These are phyloP conservation scores for Fusarium sp. DNA, from an alignment of 2,329 filamentous ascomycete genomes.

Conservation along the genomic window DNA sequence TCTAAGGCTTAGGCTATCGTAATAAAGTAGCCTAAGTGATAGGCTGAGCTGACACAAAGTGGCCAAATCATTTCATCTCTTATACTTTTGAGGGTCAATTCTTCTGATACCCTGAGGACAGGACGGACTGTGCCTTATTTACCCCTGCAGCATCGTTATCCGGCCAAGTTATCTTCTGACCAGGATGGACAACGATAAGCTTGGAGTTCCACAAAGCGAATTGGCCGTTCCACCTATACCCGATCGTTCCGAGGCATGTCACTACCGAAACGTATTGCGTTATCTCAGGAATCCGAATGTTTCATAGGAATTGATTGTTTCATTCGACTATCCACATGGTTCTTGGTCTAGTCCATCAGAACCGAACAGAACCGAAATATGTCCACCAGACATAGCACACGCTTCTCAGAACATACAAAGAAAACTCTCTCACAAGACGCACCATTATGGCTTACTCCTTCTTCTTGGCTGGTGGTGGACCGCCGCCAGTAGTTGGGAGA, in stretches of 20 bases:
- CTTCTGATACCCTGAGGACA: not conserved
- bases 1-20: not conserved
- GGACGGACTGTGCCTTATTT: not conserved
- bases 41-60: not conserved
- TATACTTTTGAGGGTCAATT: not conserved
- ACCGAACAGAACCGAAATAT: conserved; percentile 1
- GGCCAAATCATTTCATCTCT: not conserved
- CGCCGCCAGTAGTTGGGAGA: conserved; percentile 83
- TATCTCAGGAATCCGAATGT: not conserved
- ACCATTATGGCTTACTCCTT: conserved; percentile 46
- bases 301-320: conserved; percentile 16
- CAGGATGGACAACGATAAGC: conserved; percentile 4
- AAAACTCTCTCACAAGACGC: not conserved
- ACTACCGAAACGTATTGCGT: not conserved
- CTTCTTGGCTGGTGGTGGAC: conserved; percentile 66
- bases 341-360: not conserved
- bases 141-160: not conserved
- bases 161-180: not conserved
- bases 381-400: not conserved
- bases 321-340: conserved; percentile 2
- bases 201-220: not conserved
- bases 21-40: not conserved
- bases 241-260: not conserved
- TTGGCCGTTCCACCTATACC: conserved; percentile 3
- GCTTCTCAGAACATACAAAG: not conserved